phyloP scores from a whole-genome alignment of 176 grass and related monocot genomes.

The Bothriochloa decipiens region DNA sequence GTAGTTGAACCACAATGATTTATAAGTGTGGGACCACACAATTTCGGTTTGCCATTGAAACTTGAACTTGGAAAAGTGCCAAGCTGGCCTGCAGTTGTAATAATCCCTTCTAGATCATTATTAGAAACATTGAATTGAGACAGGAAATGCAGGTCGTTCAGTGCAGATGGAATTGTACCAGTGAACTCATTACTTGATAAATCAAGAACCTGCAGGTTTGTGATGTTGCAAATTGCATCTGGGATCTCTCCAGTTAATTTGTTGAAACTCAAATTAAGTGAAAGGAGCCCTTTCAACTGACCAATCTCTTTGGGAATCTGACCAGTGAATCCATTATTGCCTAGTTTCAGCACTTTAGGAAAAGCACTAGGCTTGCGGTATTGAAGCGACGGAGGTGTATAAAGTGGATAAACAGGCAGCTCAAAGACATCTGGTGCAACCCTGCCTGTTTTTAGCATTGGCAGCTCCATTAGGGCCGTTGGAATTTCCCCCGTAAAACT shows the following conservation, averaged over 20 bases:
- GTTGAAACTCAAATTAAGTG: slow-evolving; percentile 49
- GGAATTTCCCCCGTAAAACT: slow-evolving; percentile 37
- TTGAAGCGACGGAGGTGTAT: slow-evolving; percentile 3
- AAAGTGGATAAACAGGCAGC: slow-evolving; percentile 44
- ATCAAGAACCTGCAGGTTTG: slow-evolving; percentile 41
- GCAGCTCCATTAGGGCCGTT: slow-evolving; percentile 33
- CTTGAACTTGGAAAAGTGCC: slow-evolving; percentile 56
- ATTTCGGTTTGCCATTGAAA: slow-evolving; percentile 51
- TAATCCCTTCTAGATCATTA: slow-evolving; percentile 52
- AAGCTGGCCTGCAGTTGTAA: slow-evolving; percentile 50
- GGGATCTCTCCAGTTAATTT: slow-evolving; percentile 46
- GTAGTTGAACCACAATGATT: slow-evolving; percentile 29
- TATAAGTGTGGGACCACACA: slow-evolving; percentile 50
- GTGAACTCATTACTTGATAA: slow-evolving; percentile 52
- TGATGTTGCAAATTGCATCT: slow-evolving; percentile 26
- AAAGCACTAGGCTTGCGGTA: slow-evolving; percentile 37
- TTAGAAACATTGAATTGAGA: slow-evolving; percentile 52
- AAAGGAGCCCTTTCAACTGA: slow-evolving; percentile 38
- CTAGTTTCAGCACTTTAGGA: slow-evolving; percentile 39
- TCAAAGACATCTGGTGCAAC: slow-evolving; percentile 37
- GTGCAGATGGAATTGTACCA: slow-evolving; percentile 36
- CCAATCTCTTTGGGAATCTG: slow-evolving; percentile 47
- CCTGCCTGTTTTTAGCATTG: slow-evolving; percentile 34
- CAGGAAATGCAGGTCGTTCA: slow-evolving; percentile 51
- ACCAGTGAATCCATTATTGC: slow-evolving; percentile 38